Base-by-base conservation (phyloP, 768 basidiomycete species). In the Boletus vermiculosoides region DNA sequence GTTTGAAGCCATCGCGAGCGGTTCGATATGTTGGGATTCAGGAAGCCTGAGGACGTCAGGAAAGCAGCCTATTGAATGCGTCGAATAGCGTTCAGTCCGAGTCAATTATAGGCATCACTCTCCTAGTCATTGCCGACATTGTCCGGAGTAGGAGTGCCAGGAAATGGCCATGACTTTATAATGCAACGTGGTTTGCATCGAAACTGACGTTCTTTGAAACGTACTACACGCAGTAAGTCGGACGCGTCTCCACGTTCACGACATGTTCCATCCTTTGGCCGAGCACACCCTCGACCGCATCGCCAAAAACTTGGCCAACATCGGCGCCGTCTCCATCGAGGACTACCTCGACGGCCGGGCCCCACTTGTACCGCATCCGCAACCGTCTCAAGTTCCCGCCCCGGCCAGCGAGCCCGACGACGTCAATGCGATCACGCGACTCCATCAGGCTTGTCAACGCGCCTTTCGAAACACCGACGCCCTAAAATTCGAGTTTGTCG, bases 401-500 rank as follows among this genome's bases (percentile, higher is more conserved):
- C 12, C 41, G 5, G 41, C 20, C 12, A 41, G 20, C 22, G 41
- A 41, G 41, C 13, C 12, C 20, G 20, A 7, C 41, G 20, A 20
- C n/a, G n/a, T 1, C 30, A 67, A 69, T 23, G 53, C 69, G 6
- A 59, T 81, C 30, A 59, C 70, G 1, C 69, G 71, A 7, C 67
- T 84, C 33, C 76, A 80, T 40, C 73, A 79, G 31, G 66, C 76
- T 1, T 78, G 77, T 54, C 77, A 77, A 37, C 73, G 71, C 33
- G 63, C 69, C 1, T 77, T 80, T 56, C 80, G 79, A n/a, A 73
- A 55, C 31, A 63, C 71, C 0, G 75, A 78, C 51, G 62, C 66
- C 16, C 60, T 84, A 10, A 78, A 76, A 36, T 83, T 78, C 54
- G 82, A 83, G 55, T 79, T 76, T 50, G 52, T 80, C 41, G 79